phyloP scores from a whole-genome alignment of 352 stramenopile genomes.

The Phytophthora podocarpi region DNA sequence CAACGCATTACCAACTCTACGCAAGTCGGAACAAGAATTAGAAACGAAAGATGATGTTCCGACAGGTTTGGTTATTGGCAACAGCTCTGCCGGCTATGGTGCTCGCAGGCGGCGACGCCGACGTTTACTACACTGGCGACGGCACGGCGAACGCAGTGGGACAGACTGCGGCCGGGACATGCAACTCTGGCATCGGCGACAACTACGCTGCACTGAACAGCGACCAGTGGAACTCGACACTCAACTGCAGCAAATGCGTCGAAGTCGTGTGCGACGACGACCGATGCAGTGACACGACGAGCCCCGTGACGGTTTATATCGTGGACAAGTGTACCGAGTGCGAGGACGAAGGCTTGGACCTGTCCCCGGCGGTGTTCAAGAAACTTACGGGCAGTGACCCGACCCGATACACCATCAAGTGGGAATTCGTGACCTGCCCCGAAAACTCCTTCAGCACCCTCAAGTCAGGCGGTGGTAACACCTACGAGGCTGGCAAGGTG shows the following conservation, averaged over 20 bases:
- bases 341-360: slow-evolving; percentile 52
- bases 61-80: slow-evolving; percentile 16
- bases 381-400: slow-evolving; percentile 41
- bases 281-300: slow-evolving; percentile 41
- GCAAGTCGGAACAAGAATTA: slow-evolving; percentile 15
- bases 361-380: slow-evolving; percentile 45
- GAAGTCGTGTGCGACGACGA: slow-evolving; percentile 55
- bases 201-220: slow-evolving; percentile 68
- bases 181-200: slow-evolving; percentile 42
- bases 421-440: slow-evolving; percentile 52
- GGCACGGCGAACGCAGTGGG: slow-evolving; percentile 51
- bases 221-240: slow-evolving; percentile 51
- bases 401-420: slow-evolving; percentile 37
- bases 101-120: slow-evolving; percentile 9
- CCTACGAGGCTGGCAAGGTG: slow-evolving; percentile 35
- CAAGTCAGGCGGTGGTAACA: neutral
- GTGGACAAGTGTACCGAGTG: slow-evolving; percentile 66
- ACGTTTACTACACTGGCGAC: slow-evolving; percentile 46
- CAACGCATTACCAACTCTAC: no score
- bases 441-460: slow-evolving; percentile 14
- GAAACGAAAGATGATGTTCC: slow-evolving; percentile 16
- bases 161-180: slow-evolving; percentile 35
- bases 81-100: slow-evolving; percentile 16
- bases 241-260: slow-evolving; percentile 61
- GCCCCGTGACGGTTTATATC: slow-evolving; percentile 51